These are phyloP conservation scores for Onygenales sp. DNA, from an alignment of 2,329 filamentous ascomycete genomes.

Conservation along the genomic window DNA sequence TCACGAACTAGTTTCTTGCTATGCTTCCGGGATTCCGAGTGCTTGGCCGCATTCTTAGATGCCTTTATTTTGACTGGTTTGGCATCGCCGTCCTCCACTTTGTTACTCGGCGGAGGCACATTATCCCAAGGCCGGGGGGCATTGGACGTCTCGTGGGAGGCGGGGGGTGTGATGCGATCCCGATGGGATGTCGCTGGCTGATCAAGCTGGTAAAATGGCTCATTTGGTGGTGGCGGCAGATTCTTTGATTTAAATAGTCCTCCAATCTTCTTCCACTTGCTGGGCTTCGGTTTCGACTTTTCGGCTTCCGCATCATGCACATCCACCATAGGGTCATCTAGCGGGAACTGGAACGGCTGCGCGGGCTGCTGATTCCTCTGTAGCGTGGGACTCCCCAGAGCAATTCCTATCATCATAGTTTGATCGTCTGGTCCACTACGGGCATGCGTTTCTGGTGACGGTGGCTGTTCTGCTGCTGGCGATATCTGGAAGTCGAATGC, in stretches of 20 bases:
- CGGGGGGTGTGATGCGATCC: not conserved
- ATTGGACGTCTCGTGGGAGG: not conserved
- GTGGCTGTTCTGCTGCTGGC: not conserved
- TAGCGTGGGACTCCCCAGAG: slow-evolving; percentile 57
- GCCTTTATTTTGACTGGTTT: not conserved
- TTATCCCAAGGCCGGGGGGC: not conserved
- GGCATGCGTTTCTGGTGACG: slow-evolving; percentile 7
- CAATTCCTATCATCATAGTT: slow-evolving; percentile 64
- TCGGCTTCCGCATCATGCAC: slow-evolving; percentile 13
- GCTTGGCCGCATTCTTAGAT: slow-evolving; percentile 3
- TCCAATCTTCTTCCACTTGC: slow-evolving; percentile 40
- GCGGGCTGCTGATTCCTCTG: not conserved
- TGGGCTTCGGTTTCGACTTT: slow-evolving; percentile 20
- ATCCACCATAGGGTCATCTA: slow-evolving; percentile 14
- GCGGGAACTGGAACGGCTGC: not conserved
- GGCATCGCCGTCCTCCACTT: not conserved
- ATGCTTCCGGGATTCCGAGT: not conserved
- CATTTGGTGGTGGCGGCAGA: slow-evolving; percentile 9
- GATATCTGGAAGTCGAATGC: slow-evolving; percentile 4
- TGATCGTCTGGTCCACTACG: slow-evolving; percentile 26
- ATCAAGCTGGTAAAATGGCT: slow-evolving; percentile 23
- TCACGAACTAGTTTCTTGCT: not conserved
- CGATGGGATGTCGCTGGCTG: slow-evolving; percentile 6
- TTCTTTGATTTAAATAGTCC: slow-evolving; percentile 32
- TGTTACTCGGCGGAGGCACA: not conserved